Evolutionary conservation across 768 basidiomycete species (phyloP).

Genomic region (Clathrus columnatus): DNA sequence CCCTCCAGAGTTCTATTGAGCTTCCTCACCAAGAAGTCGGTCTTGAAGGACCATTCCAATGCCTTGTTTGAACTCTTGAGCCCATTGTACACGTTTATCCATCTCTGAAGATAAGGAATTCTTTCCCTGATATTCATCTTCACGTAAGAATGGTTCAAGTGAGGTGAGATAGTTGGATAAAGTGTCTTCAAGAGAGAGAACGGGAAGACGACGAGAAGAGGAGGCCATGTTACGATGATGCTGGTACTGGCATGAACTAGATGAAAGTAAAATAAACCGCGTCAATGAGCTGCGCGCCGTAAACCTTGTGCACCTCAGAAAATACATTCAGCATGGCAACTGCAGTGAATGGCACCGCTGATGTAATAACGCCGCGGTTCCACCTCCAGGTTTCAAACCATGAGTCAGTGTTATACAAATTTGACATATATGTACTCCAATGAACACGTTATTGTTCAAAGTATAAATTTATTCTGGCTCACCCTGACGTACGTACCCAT

Average conservation of each 20-base stretch:
- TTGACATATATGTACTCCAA: background rate
- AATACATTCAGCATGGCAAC: background rate
- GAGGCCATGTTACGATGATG: background rate
- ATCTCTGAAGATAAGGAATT: conserved; percentile 42
- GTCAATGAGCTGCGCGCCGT: background rate
- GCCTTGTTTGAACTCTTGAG: conserved; percentile 60
- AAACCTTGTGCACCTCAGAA: background rate
- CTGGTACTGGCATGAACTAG: background rate
- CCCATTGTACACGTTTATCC: conserved; percentile 48
- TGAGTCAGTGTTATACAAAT: background rate
- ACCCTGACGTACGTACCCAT: no score
- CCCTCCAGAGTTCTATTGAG: no score
- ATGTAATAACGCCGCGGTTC: background rate
- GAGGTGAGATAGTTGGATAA: conserved; percentile 72
- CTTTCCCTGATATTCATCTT: conserved; percentile 57
- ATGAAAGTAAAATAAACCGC: background rate
- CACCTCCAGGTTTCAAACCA: background rate
- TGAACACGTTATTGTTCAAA: no score
- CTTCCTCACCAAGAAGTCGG: conserved; percentile 54
- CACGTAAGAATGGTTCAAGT: conserved; percentile 68
- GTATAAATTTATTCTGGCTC: no score
- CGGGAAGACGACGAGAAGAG: conserved; percentile 61
- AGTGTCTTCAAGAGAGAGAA: conserved; percentile 69
- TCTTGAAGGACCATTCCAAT: conserved; percentile 64
- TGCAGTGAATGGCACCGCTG: background rate